Conservation (phyloP, 768 basidiomycete genomes). For the Boletus rufocinnamomeus region DNA sequence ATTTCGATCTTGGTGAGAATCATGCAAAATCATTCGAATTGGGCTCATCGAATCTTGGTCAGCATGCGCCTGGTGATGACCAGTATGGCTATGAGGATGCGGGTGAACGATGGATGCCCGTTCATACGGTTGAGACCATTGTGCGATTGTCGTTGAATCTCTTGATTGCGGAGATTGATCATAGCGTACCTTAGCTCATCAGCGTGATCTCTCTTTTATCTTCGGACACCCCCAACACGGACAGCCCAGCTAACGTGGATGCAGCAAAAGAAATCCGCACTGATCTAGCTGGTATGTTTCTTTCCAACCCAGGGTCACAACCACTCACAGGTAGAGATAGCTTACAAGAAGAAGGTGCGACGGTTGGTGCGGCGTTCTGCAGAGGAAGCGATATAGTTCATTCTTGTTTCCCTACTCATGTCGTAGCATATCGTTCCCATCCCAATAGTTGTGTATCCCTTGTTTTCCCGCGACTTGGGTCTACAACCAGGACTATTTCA, state of each 20-base stretch:
- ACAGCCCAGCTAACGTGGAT: conserved; percentile 96
- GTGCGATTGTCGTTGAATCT: conserved; percentile 44
- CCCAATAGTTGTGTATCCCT: conserved; percentile 10
- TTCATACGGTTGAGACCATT: conserved; percentile 96
- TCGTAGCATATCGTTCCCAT: conserved; percentile 20
- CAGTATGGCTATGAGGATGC: conserved; percentile 98
- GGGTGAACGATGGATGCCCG: conserved; percentile 96
- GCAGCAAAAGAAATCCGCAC: conserved; percentile 87
- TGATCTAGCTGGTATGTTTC: conserved; percentile 54
- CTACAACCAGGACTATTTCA: conserved; percentile 10
- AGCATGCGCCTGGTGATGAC: conserved; percentile 97
- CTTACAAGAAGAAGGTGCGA: conserved; percentile 95
- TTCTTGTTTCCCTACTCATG: conserved; percentile 1
- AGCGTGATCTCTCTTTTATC: conserved; percentile 96
- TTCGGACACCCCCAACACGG: conserved; percentile 85
- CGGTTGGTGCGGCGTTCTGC: conserved; percentile 83
- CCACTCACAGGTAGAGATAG: conserved; percentile 41
- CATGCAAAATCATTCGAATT: neutral
- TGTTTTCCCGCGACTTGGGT: neutral
- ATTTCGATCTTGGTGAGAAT: conserved; percentile 85
- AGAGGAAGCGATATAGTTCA: conserved; percentile 80
- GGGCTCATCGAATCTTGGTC: conserved; percentile 9
- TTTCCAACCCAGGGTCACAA: neutral
- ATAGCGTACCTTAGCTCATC: conserved; percentile 62
- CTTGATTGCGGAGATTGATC: neutral